Evolutionary conservation across 129 eudicot species (phyloP), one percentile per base, ranked within the genome.

Genomic region (Artemisia annua): DNA sequence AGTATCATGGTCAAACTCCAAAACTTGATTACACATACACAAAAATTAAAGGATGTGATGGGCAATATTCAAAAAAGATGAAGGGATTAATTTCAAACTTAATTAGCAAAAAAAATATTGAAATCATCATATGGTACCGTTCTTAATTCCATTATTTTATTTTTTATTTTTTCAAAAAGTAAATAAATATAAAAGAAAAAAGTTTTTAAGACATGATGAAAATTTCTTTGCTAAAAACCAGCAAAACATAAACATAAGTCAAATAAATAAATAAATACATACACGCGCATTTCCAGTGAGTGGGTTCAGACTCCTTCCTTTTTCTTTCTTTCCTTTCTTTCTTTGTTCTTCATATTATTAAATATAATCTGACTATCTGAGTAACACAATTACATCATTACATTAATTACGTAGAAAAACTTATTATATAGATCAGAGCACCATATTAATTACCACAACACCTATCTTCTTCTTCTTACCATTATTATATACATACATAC

Each of bases 251-350:
- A 76, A 39, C 46, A 39, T 39, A 39, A 39, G 80, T 76, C 80
- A 76, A 76, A 67, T 75, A 64, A 48, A 67, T 75, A 64, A 48
- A 30, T 28, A 39, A 18, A 49, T 63, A 76, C 2, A 14, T 58
- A 22, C 61, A 78, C 82, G 82, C 82, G 82, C 46, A 71, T 43
- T 78, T 71, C 46, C 72, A 64, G 32, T 46, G 44, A 49, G 77
- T 70, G 66, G 56, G 46, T 61, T 26, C 60, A 10, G 43, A 46
- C 46, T 14, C 11, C n/a, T 39, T 62, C 1, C 32, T 5, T 16
- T 20, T 20, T 20, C 26, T 20, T 44, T 54, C 55, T 60, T 46
- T 59, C 62, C 14, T 26, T 44, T n/a, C 51, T 72, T 1, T 64
- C 4, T 43, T 11, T 11, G 5, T 66, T 66, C 44, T 12, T 19